These are phyloP conservation scores for Aspergillus brasiliensis DNA, from an alignment of 2,329 filamentous ascomycete genomes.

Conservation along the genomic window DNA sequence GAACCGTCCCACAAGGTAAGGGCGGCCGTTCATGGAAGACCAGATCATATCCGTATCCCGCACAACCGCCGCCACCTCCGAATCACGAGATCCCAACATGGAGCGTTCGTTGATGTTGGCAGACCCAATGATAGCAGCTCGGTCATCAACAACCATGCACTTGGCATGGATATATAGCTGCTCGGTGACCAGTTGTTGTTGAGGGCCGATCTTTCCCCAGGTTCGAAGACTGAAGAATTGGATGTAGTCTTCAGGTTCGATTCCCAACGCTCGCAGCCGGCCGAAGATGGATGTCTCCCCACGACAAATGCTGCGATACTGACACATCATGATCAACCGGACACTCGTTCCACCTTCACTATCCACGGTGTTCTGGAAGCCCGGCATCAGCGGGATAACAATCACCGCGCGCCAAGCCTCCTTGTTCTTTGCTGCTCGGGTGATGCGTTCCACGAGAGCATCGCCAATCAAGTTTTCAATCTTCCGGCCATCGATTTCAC, in stretches of 20 bases:
- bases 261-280: slow-evolving; percentile 72
- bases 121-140: slow-evolving; percentile 89
- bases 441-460: slow-evolving; percentile 87
- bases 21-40: slow-evolving; percentile 86
- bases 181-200: slow-evolving; percentile 84
- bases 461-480: slow-evolving; percentile 94
- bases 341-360: slow-evolving; percentile 93
- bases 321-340: slow-evolving; percentile 92
- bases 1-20: slow-evolving; percentile 88
- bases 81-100: slow-evolving; percentile 88
- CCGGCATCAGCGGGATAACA: slow-evolving; percentile 94
- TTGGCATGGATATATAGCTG: slow-evolving; percentile 99
- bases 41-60: slow-evolving; percentile 90
- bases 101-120: slow-evolving; percentile 99
- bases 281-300: slow-evolving; percentile 92
- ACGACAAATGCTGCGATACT: slow-evolving; percentile 93
- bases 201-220: slow-evolving; percentile 86
- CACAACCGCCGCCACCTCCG: slow-evolving; percentile 86
- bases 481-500: slow-evolving; percentile 80
- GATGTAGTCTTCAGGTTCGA: slow-evolving; percentile 94
- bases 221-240: slow-evolving; percentile 89
- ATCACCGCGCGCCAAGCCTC: slow-evolving; percentile 91
- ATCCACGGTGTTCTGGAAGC: slow-evolving; percentile 95
- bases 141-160: slow-evolving; percentile 92
- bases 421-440: slow-evolving; percentile 76